Evolutionary conservation across 2,329 filamentous ascomycete species (phyloP).

Genomic region (Cladobotryum mycophilum): DNA sequence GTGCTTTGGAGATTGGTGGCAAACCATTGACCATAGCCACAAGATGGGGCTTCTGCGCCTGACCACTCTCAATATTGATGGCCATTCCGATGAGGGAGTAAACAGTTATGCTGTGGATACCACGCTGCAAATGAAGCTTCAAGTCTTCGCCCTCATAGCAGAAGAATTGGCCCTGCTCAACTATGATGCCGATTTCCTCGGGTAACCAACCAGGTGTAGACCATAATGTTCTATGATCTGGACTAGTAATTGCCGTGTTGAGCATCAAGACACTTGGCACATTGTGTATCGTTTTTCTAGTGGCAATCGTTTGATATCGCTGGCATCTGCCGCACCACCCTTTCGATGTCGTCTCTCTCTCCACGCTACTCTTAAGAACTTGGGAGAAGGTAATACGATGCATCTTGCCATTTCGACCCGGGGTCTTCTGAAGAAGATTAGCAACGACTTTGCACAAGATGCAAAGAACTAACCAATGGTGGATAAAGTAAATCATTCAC

Average conservation of each 20-base stretch:
- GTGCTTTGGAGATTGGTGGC: conserved; percentile 10
- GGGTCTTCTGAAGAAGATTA: conserved; percentile 34
- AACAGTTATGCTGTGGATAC: conserved; percentile 73
- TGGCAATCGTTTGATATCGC: conserved; percentile 81
- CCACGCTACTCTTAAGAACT: conserved; percentile 85
- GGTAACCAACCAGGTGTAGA: conserved; percentile 85
- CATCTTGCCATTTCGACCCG: conserved; percentile 42
- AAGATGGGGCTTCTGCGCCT: conserved; percentile 82
- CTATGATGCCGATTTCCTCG: conserved; percentile 86
- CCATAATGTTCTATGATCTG: conserved; percentile 77
- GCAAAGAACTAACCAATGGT: conserved; percentile 23
- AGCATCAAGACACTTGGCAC: conserved; percentile 84
- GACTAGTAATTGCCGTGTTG: conserved; percentile 68
- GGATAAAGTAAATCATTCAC: conserved; percentile 86
- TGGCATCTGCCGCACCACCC: conserved; percentile 93
- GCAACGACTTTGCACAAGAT: background rate
- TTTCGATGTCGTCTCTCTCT: conserved; percentile 79
- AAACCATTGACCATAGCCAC: conserved; percentile 84
- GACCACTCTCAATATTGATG: conserved; percentile 79
- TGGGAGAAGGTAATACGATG: conserved; percentile 71
- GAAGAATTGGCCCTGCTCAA: conserved; percentile 86
- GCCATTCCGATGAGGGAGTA: conserved; percentile 90
- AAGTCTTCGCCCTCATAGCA: conserved; percentile 93
- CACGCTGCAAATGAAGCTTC: conserved; percentile 69
- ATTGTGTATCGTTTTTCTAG: conserved; percentile 74